phyloP scores from a whole-genome alignment of 306 rosid genomes.

The Sesbania bispinosa region DNA sequence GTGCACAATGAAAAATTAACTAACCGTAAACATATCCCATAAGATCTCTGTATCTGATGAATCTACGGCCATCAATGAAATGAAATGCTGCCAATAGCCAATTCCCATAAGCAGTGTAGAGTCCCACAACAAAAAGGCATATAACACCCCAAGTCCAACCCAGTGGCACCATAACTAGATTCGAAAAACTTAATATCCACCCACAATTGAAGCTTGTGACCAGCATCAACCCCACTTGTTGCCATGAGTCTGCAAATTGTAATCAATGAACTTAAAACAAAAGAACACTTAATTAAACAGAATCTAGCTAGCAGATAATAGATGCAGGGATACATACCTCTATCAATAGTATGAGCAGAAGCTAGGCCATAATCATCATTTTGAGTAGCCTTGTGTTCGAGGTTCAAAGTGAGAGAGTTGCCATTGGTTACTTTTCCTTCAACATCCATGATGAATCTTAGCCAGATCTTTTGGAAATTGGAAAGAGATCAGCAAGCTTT shows the following conservation, averaged over 20 bases:
- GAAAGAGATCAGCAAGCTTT: too few species aligned
- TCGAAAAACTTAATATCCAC: slow-evolving; percentile 50
- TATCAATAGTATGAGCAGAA: slow-evolving; percentile 52
- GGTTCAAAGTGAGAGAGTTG: slow-evolving; percentile 21
- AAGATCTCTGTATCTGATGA: slow-evolving; percentile 68
- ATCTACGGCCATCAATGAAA: slow-evolving; percentile 48
- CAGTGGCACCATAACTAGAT: slow-evolving; percentile 48
- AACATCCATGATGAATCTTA: slow-evolving; percentile 29
- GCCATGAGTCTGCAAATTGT: slow-evolving; percentile 52
- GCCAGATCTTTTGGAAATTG: too few species aligned
- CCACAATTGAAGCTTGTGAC: slow-evolving; percentile 55
- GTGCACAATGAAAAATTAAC: background rate
- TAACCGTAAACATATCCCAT: slow-evolving; percentile 54
- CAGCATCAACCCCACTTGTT: slow-evolving; percentile 61
- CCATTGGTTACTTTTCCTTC: slow-evolving; percentile 6
- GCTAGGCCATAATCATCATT: slow-evolving; percentile 22
- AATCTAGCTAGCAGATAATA: background rate
- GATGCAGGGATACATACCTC: slow-evolving; percentile 20
- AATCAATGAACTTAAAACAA: background rate
- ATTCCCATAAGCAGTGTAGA: slow-evolving; percentile 58
- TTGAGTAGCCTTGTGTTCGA: slow-evolving; percentile 28
- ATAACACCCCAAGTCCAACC: slow-evolving; percentile 62
- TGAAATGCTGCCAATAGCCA: slow-evolving; percentile 67
- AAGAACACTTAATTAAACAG: background rate
- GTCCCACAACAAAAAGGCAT: slow-evolving; percentile 45